A percentile compares a stretch with the other conserved stretches of the same genome.
Evolutionary conservation across 2,329 filamentous ascomycete genomes (phyloP).

Genomic region (Neofusicoccum sp.): DNA sequence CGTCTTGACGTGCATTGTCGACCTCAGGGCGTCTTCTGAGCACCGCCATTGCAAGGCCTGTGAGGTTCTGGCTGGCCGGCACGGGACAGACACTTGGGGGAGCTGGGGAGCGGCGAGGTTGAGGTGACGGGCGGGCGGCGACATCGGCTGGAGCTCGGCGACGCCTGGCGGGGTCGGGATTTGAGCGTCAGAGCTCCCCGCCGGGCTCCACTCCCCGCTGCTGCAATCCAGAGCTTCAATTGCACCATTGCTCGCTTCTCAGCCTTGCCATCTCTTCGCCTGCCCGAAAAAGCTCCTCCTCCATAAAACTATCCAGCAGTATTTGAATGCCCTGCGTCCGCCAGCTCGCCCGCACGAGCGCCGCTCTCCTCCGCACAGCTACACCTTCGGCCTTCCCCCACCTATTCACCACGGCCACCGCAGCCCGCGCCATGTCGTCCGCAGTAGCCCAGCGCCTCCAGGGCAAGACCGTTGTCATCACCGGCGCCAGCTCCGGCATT

Average conservation of each 20-base stretch:
- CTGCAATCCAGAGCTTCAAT: constrained; percentile 17
- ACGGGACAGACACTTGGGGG: too few relatives aligned
- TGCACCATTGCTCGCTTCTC: constrained; percentile 8
- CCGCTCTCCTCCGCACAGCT: constrained; percentile 19
- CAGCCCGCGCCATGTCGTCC: constrained; percentile 55
- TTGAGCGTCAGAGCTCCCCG: constrained; percentile 6
- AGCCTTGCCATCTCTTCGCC: background rate
- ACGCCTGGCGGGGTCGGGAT: background rate
- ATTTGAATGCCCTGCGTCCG: constrained; percentile 4
- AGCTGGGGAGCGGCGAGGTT: too few relatives aligned
- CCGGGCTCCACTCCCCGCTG: constrained; percentile 10
- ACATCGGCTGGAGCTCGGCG: background rate
- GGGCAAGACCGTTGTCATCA: constrained; percentile 90
- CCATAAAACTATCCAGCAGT: background rate
- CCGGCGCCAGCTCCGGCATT: constrained; percentile 91
- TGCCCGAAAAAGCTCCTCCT: too few relatives aligned
- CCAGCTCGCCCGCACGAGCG: constrained; percentile 23
- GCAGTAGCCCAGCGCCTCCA: constrained; percentile 78
- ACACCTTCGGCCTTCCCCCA: background rate
- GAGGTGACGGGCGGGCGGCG: too few relatives aligned
- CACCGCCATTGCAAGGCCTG: too few relatives aligned
- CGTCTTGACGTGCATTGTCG: background rate
- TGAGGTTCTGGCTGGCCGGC: too few relatives aligned
- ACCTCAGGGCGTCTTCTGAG: background rate
- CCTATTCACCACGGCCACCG: constrained; percentile 22